phyloP scores from a whole-genome alignment of 805 yeast species.

The Yarrowia keelungensis region DNA sequence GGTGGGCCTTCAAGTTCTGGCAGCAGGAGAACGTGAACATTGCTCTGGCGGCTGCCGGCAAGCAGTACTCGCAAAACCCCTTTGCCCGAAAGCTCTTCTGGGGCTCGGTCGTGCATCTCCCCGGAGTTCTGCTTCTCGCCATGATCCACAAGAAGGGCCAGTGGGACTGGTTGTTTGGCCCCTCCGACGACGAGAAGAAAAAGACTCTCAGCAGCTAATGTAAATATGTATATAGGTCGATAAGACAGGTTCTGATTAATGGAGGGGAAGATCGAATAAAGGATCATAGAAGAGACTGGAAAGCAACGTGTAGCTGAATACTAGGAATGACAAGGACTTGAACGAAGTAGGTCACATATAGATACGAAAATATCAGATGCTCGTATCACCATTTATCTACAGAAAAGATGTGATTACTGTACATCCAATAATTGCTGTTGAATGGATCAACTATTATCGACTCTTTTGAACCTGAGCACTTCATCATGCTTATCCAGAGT shows the following conservation, averaged over 20 bases:
- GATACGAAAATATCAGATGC: no score
- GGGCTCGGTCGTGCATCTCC: constrained; percentile 94
- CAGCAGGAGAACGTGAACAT: constrained; percentile 65
- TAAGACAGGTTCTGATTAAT: constrained; percentile 17
- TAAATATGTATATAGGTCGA: constrained; percentile 36
- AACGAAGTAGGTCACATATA: no score
- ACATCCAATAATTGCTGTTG: no score
- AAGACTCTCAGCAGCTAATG: constrained; percentile 31
- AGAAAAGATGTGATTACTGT: no score
- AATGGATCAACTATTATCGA: no score
- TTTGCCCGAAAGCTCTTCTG: constrained; percentile 88
- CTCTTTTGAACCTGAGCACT: no score
- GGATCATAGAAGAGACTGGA: no score
- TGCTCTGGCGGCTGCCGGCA: constrained; percentile 39
- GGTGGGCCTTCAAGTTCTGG: constrained; percentile 84
- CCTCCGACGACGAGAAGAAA: constrained; percentile 12
- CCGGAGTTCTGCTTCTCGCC: constrained; percentile 86
- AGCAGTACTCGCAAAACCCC: constrained; percentile 49
- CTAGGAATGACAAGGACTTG: no score
- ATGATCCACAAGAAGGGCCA: constrained; percentile 95
- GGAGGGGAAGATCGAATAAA: no score
- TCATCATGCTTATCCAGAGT: no score
- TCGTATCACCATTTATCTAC: no score
- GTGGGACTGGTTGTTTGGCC: constrained; percentile 75
- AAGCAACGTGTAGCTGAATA: no score